These are phyloP conservation scores for Fraxinus floribunda DNA, from an alignment of 305 asterid species.

Conservation along the genomic window DNA sequence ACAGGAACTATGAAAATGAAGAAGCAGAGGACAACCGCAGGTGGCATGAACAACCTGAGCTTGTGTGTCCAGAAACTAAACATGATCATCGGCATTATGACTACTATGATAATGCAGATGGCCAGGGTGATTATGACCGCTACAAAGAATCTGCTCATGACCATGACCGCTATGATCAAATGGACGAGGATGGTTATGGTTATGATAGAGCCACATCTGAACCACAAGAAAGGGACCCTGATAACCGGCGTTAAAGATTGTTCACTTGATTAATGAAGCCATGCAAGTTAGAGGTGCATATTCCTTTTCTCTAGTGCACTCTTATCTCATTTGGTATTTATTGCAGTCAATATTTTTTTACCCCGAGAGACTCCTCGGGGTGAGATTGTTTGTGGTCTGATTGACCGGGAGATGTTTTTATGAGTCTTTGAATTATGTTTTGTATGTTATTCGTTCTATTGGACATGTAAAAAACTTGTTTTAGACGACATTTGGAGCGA, in stretches of 20 bases:
- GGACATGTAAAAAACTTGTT: background rate
- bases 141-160: constrained; percentile 56
- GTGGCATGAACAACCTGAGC: constrained; percentile 55
- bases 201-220: constrained; percentile 57
- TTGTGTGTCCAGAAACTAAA: constrained; percentile 39
- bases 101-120: constrained; percentile 58
- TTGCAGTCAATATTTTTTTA: background rate
- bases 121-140: constrained; percentile 56
- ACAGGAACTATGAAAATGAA: constrained; percentile 40
- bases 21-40: constrained; percentile 54
- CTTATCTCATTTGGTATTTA: background rate
- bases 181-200: constrained; percentile 73
- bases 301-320: background rate
- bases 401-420: background rate
- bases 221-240: constrained; percentile 52
- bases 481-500: background rate
- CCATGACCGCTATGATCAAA: constrained; percentile 64
- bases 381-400: background rate
- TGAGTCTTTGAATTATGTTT: background rate
- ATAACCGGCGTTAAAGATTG: constrained; percentile 49
- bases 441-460: background rate
- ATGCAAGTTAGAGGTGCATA: background rate
- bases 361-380: background rate
- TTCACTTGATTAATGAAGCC: constrained; percentile 23
- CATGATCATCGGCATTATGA: constrained; percentile 50